Evolutionary conservation across 768 basidiomycete genomes (phyloP).

Genomic region (Epithele typhae): DNA sequence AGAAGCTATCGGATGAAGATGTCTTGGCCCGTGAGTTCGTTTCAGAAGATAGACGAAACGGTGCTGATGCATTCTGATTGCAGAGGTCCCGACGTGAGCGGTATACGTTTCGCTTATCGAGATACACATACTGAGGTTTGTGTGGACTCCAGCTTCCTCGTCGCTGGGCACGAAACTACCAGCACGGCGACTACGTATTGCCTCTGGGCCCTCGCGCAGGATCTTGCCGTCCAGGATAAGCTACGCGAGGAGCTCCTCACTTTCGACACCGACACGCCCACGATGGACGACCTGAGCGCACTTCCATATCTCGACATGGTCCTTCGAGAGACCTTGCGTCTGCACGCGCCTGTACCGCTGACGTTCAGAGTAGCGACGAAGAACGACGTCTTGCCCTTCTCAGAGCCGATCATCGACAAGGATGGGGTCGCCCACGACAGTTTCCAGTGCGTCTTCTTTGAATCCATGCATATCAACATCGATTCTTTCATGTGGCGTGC

Average conservation of each 20-base stretch:
- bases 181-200: conserved; percentile 30
- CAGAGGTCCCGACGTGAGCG: not conserved
- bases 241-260: conserved; percentile 36
- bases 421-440: conserved; percentile 8
- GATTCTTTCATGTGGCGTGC: not conserved
- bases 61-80: too few species aligned
- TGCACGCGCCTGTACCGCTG: conserved; percentile 46
- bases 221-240: conserved; percentile 30
- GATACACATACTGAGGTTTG: too few species aligned
- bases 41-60: too few species aligned
- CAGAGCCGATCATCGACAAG: conserved; percentile 22
- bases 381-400: conserved; percentile 49
- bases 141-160: conserved; percentile 9
- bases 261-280: conserved; percentile 41
- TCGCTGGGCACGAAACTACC: conserved; percentile 41
- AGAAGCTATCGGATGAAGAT: conserved; percentile 58
- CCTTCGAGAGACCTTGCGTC: conserved; percentile 52
- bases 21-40: conserved; percentile 49
- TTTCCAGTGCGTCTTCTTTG: conserved; percentile 24
- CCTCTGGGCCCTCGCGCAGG: conserved; percentile 33
- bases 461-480: not conserved
- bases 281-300: conserved; percentile 63
- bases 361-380: conserved; percentile 42
- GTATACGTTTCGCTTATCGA: too few species aligned
- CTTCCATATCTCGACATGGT: conserved; percentile 66